Evolutionary conservation across 2,329 filamentous ascomycete species (phyloP), one percentile per base, ranked within the genome.

Genomic region (Ascochyta viciae-villosae): DNA sequence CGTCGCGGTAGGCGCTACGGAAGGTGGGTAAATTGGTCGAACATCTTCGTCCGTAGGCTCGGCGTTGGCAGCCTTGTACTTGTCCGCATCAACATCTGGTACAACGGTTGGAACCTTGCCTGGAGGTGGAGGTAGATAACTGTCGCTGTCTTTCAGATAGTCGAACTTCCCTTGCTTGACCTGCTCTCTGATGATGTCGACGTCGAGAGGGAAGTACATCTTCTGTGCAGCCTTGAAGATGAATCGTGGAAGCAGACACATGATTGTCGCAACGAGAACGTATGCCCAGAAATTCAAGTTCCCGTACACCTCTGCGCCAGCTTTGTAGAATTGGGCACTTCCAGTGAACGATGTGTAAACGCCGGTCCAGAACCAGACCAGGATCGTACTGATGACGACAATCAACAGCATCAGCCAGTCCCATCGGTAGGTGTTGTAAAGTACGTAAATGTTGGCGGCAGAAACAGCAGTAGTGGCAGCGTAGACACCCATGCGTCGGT

Each of bases 361-460:
- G 27, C 92, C 95, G 6, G 95, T 97, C 92, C 95, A 98, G 80
- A 96, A 89, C 82, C 92, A 99, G 71, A 98, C 86, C 67, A 97
- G 85, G 27, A 98, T 75, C 60, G 90, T 89, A 77, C 92, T 96
- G 75, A 98, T 84, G 23, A 78, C 78, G 47, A 96, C 89, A 60
- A 97, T 89, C 56, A 96, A 80, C 22, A 93, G 77, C 78, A 96
- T 96, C 68, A 99, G 82, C 94, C 94, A 99, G 75, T 99, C 95
- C 95, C 95, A 99, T 58, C 94, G 87, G 76, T 96, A 98, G 0
- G 91, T 96, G 78, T 99, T 99, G 80, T 98, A 87, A 62, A 99
- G 81, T 65, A 99, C 91, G 80, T 98, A 99, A 56, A 89, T 80
- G 76, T 99, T 99, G 81, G 96, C 96, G 37, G 91, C 89, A 64